phyloP scores from a whole-genome alignment of 306 rosid genomes.

The Inga oerstediana region DNA sequence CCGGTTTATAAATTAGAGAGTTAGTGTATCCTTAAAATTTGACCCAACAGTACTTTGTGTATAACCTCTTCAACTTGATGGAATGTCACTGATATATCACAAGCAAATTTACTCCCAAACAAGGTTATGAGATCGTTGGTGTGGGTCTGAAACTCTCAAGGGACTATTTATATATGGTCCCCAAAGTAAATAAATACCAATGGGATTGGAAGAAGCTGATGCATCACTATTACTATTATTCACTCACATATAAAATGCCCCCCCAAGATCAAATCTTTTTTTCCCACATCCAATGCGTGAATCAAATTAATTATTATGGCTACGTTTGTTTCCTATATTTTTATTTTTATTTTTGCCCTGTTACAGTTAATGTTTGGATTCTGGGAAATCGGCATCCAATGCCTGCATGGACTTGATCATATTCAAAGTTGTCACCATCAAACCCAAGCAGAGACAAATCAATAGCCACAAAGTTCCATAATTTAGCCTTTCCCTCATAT shows the following conservation, averaged over 20 bases:
- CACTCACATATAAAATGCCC: conserved; percentile 35
- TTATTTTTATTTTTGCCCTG: not conserved
- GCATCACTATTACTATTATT: conserved; percentile 36
- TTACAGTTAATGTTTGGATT: conserved; percentile 41
- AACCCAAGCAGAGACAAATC: conserved; percentile 49
- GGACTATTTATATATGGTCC: conserved; percentile 45
- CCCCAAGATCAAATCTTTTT: conserved; percentile 47
- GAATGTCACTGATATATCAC: conserved; percentile 24
- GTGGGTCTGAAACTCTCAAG: conserved; percentile 44
- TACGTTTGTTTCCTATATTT: conserved; percentile 8
- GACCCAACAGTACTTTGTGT: not conserved
- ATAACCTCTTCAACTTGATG: conserved; percentile 25
- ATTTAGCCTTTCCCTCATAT: conserved; percentile 32
- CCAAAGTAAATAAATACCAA: conserved; percentile 39
- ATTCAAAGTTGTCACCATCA: conserved; percentile 53
- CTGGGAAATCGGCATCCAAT: conserved; percentile 66
- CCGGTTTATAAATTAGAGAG: no score
- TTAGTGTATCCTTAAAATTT: not conserved
- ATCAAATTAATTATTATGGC: conserved; percentile 60
- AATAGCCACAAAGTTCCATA: conserved; percentile 39
- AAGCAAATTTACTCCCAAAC: conserved; percentile 38
- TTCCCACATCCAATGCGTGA: conserved; percentile 82
- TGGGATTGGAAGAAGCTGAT: conserved; percentile 36
- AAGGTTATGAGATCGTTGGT: conserved; percentile 29
- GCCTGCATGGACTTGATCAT: conserved; percentile 45